Base-by-base conservation (phyloP, 2,329 filamentous ascomycete species). In the Xylariales sp. region DNA sequence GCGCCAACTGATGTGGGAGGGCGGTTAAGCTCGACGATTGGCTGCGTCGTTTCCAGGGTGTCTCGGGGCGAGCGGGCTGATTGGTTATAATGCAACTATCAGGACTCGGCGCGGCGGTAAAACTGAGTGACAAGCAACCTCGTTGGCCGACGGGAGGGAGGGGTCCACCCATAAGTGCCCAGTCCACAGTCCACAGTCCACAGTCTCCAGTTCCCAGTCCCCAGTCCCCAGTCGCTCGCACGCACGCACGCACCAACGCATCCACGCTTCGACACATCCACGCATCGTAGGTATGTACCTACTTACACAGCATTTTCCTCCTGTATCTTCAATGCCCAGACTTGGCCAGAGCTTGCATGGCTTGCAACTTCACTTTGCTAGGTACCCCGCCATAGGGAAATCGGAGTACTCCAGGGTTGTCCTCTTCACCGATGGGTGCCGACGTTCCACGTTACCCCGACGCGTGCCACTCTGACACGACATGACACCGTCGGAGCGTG, bases 1-100 rank as follows among this genome's bases (percentile, higher is more conserved):
- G 59, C 58, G 59, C 57, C 55, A 51, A 51, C 48, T 50, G 48
- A 44, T 46, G 57, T 52, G 51, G 47, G 46, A 54, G 45, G 48
- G 49, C 47, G 51, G 44, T 55, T 57, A 52, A 45, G 53, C 47
- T 42, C 51, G 45, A 42, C 48, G 52, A 69, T 69, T 69, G 65
- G 67, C 42, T 49, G 48, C 37, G 38, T 22, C 33, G 5, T 42
- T 42, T 46, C 49, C 54, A 55, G 58, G 57, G 52, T 45, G 43
- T 31, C 36, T 40, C 31, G 38, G 49, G 48, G 43, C 36, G 43
- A 36, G 47, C n/a, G 35, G 53, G 40, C 39, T 57, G 46, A 59
- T 60, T 59, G 58, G 58, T 37, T 47, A 38, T 50, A 45, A 50
- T 35, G 39, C 43, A 47, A 47, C 51, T 51, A 48, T 55, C 54